These are phyloP conservation scores for Hypoxylon sp. DNA, from an alignment of 2,329 filamentous ascomycete genomes.

Conservation along the genomic window DNA sequence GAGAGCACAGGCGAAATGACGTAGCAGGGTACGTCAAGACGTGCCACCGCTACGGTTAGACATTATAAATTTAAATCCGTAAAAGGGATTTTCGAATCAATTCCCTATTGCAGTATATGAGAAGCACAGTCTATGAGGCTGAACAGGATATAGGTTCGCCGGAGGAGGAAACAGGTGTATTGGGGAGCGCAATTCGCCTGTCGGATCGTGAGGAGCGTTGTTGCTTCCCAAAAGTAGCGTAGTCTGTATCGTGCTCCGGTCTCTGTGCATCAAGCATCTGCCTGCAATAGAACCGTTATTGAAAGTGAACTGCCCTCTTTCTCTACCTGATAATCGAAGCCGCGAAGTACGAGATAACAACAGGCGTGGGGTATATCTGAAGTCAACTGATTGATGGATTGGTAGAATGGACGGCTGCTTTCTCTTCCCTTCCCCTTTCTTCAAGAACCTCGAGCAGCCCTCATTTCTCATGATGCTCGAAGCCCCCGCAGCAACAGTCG, in stretches of 20 bases:
- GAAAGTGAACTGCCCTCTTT: conserved; percentile 48
- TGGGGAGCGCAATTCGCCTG: conserved; percentile 45
- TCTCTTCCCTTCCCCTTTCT: conserved; percentile 37
- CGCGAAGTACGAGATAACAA: conserved; percentile 34
- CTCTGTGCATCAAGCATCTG: conserved; percentile 36
- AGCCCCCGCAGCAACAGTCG: conserved; percentile 35
- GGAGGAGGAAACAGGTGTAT: conserved; percentile 38
- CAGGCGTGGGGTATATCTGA: conserved; percentile 42
- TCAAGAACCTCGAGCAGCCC: conserved; percentile 48
- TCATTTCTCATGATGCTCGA: conserved; percentile 53
- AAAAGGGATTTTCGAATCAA: conserved; percentile 5
- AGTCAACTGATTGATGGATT: conserved; percentile 43
- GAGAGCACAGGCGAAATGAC: conserved; percentile 36
- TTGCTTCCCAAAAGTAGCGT: conserved; percentile 34
- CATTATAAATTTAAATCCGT: conserved; percentile 16
- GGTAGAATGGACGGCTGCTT: conserved; percentile 36
- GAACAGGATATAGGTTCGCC: conserved; percentile 19
- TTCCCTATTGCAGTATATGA: conserved; percentile 12
- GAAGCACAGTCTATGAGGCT: conserved; percentile 13
- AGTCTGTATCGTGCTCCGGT: conserved; percentile 37
- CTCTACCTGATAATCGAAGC: conserved; percentile 45
- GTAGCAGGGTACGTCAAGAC: conserved; percentile 41
- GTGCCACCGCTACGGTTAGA: conserved; percentile 20
- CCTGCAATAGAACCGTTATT: conserved; percentile 36
- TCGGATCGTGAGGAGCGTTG: conserved; percentile 38